These are phyloP conservation scores for Hypoxylon sp. DNA, from an alignment of 2,329 filamentous ascomycete genomes.

Conservation along the genomic window DNA sequence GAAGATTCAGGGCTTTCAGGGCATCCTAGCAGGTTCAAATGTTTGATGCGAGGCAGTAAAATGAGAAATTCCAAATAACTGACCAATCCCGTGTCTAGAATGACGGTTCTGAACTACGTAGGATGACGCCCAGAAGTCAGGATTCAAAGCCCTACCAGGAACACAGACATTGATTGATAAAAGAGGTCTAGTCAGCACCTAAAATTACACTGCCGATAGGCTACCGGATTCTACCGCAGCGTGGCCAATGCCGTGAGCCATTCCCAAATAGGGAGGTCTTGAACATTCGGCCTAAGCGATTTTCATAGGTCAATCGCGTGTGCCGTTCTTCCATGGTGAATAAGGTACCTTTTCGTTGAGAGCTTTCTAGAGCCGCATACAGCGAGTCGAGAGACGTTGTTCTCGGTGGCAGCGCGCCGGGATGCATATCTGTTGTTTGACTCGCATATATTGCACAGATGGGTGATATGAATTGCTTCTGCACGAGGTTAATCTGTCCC, in stretches of 20 bases:
- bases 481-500: constrained; percentile 9
- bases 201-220: constrained; percentile 33
- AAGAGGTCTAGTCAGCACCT: constrained; percentile 14
- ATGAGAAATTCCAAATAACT: not conserved
- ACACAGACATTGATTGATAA: constrained; percentile 7
- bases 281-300: not conserved
- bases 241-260: constrained; percentile 8
- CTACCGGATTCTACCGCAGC: constrained; percentile 15
- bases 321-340: not conserved
- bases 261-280: constrained; percentile 35
- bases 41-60: not conserved
- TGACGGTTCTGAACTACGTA: constrained; percentile 10
- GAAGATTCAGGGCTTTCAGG: not conserved
- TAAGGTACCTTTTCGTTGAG: not conserved
- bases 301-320: not conserved
- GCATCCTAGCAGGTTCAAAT: too few species aligned
- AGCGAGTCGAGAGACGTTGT: constrained; percentile 15
- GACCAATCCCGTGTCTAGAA: constrained; percentile 13
- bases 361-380: constrained; percentile 30
- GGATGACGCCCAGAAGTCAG: constrained; percentile 27
- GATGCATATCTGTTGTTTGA: constrained; percentile 1
- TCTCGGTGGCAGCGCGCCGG: not conserved
- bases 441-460: constrained; percentile 25
- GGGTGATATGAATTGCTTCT: constrained; percentile 18
- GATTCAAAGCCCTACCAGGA: constrained; percentile 17